phyloP scores from a whole-genome alignment of 257 asterid genomes.

The Gardenia jasminoides region DNA sequence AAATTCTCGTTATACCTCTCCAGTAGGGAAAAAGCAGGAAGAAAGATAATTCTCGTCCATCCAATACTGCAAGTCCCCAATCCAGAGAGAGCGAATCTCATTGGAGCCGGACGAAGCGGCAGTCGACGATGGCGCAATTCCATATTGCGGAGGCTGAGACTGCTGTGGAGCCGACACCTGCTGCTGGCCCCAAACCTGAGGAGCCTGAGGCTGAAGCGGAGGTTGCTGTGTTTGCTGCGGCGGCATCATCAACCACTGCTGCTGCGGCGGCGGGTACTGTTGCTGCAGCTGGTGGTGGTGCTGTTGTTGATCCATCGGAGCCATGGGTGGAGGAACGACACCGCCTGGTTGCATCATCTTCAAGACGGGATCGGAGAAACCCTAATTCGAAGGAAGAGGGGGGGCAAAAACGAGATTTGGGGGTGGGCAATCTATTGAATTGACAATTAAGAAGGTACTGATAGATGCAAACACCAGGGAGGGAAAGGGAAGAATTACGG shows the following conservation, averaged over 20 bases:
- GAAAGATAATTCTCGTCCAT: slow-evolving; percentile 80
- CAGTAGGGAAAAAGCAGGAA: slow-evolving; percentile 59
- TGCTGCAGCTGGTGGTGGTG: slow-evolving; percentile 21
- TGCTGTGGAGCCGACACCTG: slow-evolving; percentile 52
- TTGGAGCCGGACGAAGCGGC: slow-evolving; percentile 30
- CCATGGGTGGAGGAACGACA: slow-evolving; percentile 53
- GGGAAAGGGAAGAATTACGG: too few relatives aligned
- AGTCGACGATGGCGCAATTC: slow-evolving; percentile 28
- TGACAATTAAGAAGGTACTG: not conserved
- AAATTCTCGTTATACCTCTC: slow-evolving; percentile 51
- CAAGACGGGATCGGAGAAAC: slow-evolving; percentile 16
- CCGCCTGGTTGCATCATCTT: slow-evolving; percentile 86
- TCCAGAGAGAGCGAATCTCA: slow-evolving; percentile 79
- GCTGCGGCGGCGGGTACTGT: slow-evolving; percentile 17
- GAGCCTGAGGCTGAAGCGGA: slow-evolving; percentile 42
- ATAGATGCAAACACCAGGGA: not conserved
- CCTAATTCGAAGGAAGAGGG: slow-evolving; percentile 20
- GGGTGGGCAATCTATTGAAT: not conserved
- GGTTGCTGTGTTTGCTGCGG: slow-evolving; percentile 31
- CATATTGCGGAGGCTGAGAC: slow-evolving; percentile 50
- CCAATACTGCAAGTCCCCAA: slow-evolving; percentile 89
- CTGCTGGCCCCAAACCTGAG: slow-evolving; percentile 37
- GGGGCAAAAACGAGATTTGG: not conserved
- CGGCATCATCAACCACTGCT: slow-evolving; percentile 35
- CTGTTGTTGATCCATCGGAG: slow-evolving; percentile 49